Percentiles rank a stretch among this genome's conserved stretches.
phyloP scores from a whole-genome alignment of 768 basidiomycete genomes.

The Phlebiopsis flavidoalba region DNA sequence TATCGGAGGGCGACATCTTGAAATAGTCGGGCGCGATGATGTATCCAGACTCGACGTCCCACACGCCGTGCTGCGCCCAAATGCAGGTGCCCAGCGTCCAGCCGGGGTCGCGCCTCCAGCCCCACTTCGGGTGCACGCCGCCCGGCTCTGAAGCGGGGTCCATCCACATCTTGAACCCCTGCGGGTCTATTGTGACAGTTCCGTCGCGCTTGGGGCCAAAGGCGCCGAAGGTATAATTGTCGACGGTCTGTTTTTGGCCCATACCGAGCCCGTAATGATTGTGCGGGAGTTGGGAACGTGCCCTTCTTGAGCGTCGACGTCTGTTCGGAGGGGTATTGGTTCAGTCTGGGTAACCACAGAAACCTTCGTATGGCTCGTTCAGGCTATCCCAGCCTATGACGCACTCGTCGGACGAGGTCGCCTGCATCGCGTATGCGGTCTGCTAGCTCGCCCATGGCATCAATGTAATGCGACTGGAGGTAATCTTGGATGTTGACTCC shows the following conservation, averaged over 20 bases:
- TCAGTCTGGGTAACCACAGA: slow-evolving; percentile 69
- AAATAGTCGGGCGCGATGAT: slow-evolving; percentile 79
- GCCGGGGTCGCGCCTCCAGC: slow-evolving; percentile 68
- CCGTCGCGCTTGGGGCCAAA: slow-evolving; percentile 77
- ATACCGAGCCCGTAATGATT: slow-evolving; percentile 84
- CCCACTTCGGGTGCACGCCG: slow-evolving; percentile 66
- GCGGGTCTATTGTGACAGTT: slow-evolving; percentile 77
- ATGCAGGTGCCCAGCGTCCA: slow-evolving; percentile 79
- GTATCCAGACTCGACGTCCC: slow-evolving; percentile 70
- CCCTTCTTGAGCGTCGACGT: slow-evolving; percentile 81
- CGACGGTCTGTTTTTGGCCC: slow-evolving; percentile 78
- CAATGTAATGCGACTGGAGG: slow-evolving; percentile 71
- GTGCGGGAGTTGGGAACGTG: slow-evolving; percentile 77
- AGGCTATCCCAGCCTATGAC: slow-evolving; percentile 96
- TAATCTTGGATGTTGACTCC: slow-evolving; percentile 90
- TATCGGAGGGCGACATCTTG: slow-evolving; percentile 25
- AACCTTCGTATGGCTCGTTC: slow-evolving; percentile 92
- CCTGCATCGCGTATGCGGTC: slow-evolving; percentile 73
- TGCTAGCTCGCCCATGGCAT: slow-evolving; percentile 70
- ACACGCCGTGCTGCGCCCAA: slow-evolving; percentile 88
- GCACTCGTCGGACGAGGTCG: slow-evolving; percentile 74
- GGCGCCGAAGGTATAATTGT: slow-evolving; percentile 74
- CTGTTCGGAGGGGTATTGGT: slow-evolving; percentile 57
- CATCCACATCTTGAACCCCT: slow-evolving; percentile 76
- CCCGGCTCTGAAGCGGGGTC: slow-evolving; percentile 44